These are phyloP conservation scores for Nemania serpens DNA, from an alignment of 2,329 filamentous ascomycete species.

Conservation along the genomic window DNA sequence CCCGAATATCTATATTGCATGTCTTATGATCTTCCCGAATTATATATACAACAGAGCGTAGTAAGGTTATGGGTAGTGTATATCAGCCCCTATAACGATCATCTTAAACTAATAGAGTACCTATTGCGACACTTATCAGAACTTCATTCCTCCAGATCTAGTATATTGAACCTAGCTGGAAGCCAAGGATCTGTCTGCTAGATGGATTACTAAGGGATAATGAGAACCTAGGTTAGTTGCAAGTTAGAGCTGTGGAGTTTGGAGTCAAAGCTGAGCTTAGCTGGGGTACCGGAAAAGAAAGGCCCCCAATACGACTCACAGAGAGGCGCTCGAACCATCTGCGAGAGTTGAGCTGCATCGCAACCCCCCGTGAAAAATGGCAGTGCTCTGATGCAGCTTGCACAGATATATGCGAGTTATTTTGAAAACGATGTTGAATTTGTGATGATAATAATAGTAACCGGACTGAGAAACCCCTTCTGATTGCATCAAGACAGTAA, in stretches of 20 bases:
- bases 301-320: constrained; percentile 13
- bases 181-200: background rate
- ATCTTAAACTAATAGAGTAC: background rate
- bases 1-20: constrained; percentile 40
- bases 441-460: constrained; percentile 22
- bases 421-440: constrained; percentile 10
- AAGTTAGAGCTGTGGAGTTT: background rate
- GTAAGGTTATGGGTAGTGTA: background rate
- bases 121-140: background rate
- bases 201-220: background rate
- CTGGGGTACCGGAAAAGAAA: constrained; percentile 20
- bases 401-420: background rate
- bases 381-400: constrained; percentile 17
- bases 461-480: background rate
- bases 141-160: constrained; percentile 11
- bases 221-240: background rate
- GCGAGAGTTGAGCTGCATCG: constrained; percentile 17
- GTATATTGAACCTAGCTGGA: background rate
- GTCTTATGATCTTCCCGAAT: constrained; percentile 39
- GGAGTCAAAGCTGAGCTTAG: constrained; percentile 12
- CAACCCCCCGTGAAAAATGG: constrained; percentile 12
- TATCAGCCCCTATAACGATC: constrained; percentile 11
- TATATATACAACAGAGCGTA: background rate
- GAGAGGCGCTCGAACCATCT: constrained; percentile 7
- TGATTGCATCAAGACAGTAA: background rate